Evolutionary conservation across 805 yeast genomes (phyloP).

Genomic region (Wickerhamiella dianesei): DNA sequence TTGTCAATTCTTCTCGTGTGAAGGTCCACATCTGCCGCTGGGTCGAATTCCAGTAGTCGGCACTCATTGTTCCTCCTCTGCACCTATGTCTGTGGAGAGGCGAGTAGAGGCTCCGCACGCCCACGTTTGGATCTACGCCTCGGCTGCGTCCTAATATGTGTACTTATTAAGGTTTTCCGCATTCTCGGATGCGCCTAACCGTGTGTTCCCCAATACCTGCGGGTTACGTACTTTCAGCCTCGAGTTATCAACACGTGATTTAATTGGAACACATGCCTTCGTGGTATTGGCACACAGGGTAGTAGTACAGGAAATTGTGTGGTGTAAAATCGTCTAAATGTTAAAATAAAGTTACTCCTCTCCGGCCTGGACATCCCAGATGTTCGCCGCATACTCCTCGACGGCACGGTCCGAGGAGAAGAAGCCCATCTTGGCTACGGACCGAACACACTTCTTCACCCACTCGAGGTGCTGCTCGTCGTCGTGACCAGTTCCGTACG

Average conservation of each 20-base stretch:
- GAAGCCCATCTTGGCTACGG: slow-evolving; percentile 90
- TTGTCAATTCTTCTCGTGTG: slow-evolving; percentile 43
- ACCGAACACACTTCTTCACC: slow-evolving; percentile 59
- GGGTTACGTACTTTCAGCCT: too few species aligned
- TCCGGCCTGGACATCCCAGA: slow-evolving; percentile 67
- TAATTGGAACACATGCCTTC: too few species aligned
- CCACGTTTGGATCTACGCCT: background rate
- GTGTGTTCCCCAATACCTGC: too few species aligned
- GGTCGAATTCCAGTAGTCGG: slow-evolving; percentile 77
- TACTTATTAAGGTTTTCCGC: background rate
- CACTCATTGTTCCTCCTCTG: slow-evolving; percentile 23
- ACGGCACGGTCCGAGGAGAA: slow-evolving; percentile 84
- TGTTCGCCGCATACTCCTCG: slow-evolving; percentile 79
- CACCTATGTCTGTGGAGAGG: background rate
- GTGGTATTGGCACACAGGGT: too few species aligned
- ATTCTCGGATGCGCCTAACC: background rate
- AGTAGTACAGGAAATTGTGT: too few species aligned
- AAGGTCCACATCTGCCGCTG: slow-evolving; percentile 76
- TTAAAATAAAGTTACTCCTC: background rate
- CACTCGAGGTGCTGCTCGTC: slow-evolving; percentile 37
- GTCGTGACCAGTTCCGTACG: slow-evolving; percentile 35
- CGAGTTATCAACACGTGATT: too few species aligned
- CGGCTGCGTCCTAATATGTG: background rate
- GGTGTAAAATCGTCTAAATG: too few species aligned
- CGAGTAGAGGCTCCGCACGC: background rate